phyloP scores from a whole-genome alignment of 2,329 filamentous ascomycete species.

The Sphaceloma murrayae region DNA sequence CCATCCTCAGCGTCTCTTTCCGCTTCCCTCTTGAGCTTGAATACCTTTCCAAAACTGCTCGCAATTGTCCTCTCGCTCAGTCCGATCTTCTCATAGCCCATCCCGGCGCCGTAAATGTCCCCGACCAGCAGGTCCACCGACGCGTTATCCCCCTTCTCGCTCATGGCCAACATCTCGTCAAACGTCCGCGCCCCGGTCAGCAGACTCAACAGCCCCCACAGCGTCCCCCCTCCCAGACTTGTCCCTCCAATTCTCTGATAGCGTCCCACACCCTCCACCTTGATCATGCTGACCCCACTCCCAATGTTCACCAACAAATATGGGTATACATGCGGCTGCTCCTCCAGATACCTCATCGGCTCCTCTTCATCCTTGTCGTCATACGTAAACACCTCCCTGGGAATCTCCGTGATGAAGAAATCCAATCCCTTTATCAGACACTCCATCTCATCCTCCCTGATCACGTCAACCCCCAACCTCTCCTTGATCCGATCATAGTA shows the following conservation, averaged over 20 bases:
- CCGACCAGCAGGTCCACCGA: slow-evolving; percentile 94
- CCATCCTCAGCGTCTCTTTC: slow-evolving; percentile 70
- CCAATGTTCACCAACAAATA: slow-evolving; percentile 98
- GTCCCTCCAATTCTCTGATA: slow-evolving; percentile 91
- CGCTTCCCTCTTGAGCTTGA: slow-evolving; percentile 79
- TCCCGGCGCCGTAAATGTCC: slow-evolving; percentile 96
- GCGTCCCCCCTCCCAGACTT: slow-evolving; percentile 88
- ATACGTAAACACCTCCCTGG: slow-evolving; percentile 93
- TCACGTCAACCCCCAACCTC: slow-evolving; percentile 74
- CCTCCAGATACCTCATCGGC: slow-evolving; percentile 78
- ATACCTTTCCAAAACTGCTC: slow-evolving; percentile 93
- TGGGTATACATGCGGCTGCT: slow-evolving; percentile 76
- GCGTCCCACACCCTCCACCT: slow-evolving; percentile 79
- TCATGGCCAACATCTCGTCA: slow-evolving; percentile 91
- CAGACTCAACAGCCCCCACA: slow-evolving; percentile 88
- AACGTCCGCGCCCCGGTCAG: slow-evolving; percentile 92
- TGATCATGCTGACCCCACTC: slow-evolving; percentile 93
- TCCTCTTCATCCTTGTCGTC: slow-evolving; percentile 58
- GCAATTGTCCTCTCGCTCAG: slow-evolving; percentile 93
- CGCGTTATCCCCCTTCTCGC: slow-evolving; percentile 82
- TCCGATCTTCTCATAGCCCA: slow-evolving; percentile 91
- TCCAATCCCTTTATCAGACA: slow-evolving; percentile 89
- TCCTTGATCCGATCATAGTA: slow-evolving; percentile 88
- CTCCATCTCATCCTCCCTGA: slow-evolving; percentile 96
- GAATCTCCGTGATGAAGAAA: slow-evolving; percentile 98